phyloP scores from a whole-genome alignment of 495 filamentous ascomycete species.

The Tricharina praecox region DNA sequence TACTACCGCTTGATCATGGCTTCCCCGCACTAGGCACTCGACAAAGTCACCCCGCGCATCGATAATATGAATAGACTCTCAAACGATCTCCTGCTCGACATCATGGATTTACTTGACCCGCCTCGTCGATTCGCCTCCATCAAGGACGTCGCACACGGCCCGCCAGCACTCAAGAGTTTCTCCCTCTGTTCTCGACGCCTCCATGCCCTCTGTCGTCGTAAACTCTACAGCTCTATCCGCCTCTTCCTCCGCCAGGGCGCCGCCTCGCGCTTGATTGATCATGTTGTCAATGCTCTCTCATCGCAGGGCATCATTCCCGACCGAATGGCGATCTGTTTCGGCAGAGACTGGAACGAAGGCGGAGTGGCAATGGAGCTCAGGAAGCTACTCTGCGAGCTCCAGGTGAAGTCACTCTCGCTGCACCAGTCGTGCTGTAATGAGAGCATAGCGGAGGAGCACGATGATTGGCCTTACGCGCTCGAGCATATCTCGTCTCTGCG shows the following conservation, averaged over 20 bases:
- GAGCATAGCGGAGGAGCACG: slow-evolving; percentile 14
- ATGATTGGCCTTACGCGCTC: slow-evolving; percentile 15
- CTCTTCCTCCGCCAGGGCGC: slow-evolving; percentile 8
- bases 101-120: slow-evolving; percentile 10
- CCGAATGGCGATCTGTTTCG: slow-evolving; percentile 11
- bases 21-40: too few relatives aligned
- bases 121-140: slow-evolving; percentile 2
- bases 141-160: neutral
- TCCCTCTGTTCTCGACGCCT: slow-evolving; percentile 16
- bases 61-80: slow-evolving; percentile 12
- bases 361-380: slow-evolving; percentile 12
- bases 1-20: too few relatives aligned
- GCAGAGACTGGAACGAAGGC: slow-evolving; percentile 12
- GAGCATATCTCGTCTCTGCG: slow-evolving; percentile 11
- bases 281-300: too few relatives aligned
- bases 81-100: slow-evolving; percentile 21
- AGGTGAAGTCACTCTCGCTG: slow-evolving; percentile 10
- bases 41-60: too few relatives aligned
- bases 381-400: slow-evolving; percentile 17
- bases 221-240: slow-evolving; percentile 15
- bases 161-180: slow-evolving; percentile 16
- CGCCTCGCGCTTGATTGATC: neutral
- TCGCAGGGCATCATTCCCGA: slow-evolving; percentile 7
- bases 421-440: neutral
- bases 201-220: slow-evolving; percentile 13